These are phyloP conservation scores for Argentina anserina DNA, from an alignment of 306 rosid species.

Conservation along the genomic window DNA sequence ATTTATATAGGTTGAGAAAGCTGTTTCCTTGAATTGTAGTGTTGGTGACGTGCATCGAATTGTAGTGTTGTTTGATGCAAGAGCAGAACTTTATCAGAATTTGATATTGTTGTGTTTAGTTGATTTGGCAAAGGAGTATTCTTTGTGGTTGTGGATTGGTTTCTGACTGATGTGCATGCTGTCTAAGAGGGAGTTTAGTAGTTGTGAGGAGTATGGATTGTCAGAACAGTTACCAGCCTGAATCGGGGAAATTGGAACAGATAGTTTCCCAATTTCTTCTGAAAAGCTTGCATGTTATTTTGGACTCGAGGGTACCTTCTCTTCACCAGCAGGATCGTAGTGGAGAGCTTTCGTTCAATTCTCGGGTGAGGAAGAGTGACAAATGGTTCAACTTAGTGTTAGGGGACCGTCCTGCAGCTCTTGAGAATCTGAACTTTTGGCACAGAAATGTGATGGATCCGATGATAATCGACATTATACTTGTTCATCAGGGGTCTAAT, in stretches of 20 bases:
- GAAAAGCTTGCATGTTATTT: slow-evolving; percentile 65
- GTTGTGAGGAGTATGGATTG: slow-evolving; percentile 56
- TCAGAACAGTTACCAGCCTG: slow-evolving; percentile 60
- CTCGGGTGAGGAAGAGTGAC: slow-evolving; percentile 63
- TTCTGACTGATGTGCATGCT: not conserved
- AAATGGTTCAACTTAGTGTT: slow-evolving; percentile 79
- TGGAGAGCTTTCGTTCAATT: slow-evolving; percentile 42
- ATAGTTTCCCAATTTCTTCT: slow-evolving; percentile 68
- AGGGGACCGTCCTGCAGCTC: slow-evolving; percentile 72
- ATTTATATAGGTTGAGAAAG: slow-evolving; percentile 5
- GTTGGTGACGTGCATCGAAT: not conserved
- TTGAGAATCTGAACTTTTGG: slow-evolving; percentile 70
- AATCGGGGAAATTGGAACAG: slow-evolving; percentile 69
- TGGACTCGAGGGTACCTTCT: slow-evolving; percentile 76
- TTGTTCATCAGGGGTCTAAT: slow-evolving; percentile 51
- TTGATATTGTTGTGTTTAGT: not conserved
- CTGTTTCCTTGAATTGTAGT: not conserved
- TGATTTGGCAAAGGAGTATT: not conserved
- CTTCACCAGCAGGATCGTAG: slow-evolving; percentile 49
- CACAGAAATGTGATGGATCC: slow-evolving; percentile 80
- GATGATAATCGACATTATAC: slow-evolving; percentile 71
- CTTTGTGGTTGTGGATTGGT: slow-evolving; percentile 3
- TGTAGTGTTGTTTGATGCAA: not conserved
- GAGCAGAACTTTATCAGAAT: not conserved
- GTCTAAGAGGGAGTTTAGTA: slow-evolving; percentile 27